These are phyloP conservation scores for Carex kokanica DNA, from an alignment of 176 grass and related monocot species.

Conservation along the genomic window DNA sequence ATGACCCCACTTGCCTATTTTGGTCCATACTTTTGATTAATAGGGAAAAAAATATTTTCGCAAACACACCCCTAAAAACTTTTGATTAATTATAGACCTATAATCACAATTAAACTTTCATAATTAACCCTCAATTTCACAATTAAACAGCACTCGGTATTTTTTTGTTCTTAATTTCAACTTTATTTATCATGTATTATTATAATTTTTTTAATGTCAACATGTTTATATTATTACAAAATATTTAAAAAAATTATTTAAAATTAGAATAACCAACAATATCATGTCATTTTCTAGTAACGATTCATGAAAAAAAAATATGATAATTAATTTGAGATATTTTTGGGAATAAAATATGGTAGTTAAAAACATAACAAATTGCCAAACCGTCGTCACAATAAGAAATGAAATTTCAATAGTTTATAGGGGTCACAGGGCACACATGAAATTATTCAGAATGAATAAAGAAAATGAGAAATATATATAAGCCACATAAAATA, in stretches of 20 bases:
- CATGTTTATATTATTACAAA: no score
- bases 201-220: no score
- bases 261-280: no score
- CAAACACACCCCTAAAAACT: neutral
- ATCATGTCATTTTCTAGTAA: no score
- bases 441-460: neutral
- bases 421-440: neutral
- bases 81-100: neutral
- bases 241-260: no score
- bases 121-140: neutral
- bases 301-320: no score
- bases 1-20: neutral
- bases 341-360: no score
- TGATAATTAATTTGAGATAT: no score
- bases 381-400: neutral
- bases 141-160: no score
- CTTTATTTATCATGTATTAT: no score
- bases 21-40: neutral
- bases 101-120: neutral
- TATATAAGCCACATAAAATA: neutral
- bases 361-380: no score
- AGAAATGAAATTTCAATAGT: neutral
- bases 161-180: no score
- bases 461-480: neutral
- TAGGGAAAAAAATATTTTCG: neutral